Conservation (phyloP, 768 basidiomycete species). For the Baorangia bicolor region DNA sequence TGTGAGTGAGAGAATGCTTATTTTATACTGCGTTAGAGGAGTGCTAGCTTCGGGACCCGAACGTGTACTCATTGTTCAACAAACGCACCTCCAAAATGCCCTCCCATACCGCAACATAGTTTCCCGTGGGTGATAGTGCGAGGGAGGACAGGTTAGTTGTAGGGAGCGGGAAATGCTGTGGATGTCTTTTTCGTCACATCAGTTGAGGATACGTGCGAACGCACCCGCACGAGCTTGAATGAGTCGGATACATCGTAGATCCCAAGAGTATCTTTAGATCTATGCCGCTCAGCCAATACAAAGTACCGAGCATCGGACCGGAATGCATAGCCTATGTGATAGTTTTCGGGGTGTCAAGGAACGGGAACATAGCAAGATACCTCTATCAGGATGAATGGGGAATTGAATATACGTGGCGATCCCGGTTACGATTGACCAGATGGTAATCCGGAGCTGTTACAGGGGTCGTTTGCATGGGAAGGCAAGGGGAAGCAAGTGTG, state of each 20-base stretch:
- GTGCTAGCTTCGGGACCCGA: not conserved
- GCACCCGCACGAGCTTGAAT: slow-evolving; percentile 72
- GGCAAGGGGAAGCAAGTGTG: slow-evolving; percentile 17
- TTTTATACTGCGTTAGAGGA: slow-evolving; percentile 61
- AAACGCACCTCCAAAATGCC: slow-evolving; percentile 72
- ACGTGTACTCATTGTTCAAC: not conserved
- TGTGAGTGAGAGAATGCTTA: slow-evolving; percentile 65
- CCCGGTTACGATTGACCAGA: slow-evolving; percentile 81
- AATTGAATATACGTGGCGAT: slow-evolving; percentile 82
- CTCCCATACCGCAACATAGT: slow-evolving; percentile 80
- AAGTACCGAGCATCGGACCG: slow-evolving; percentile 82
- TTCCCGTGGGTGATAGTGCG: slow-evolving; percentile 73
- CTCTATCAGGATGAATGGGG: slow-evolving; percentile 78
- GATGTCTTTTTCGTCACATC: slow-evolving; percentile 17
- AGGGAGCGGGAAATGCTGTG: slow-evolving; percentile 80
- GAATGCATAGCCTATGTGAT: slow-evolving; percentile 65
- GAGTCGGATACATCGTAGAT: slow-evolving; percentile 74
- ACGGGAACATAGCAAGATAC: slow-evolving; percentile 34
- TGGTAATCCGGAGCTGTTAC: slow-evolving; percentile 73
- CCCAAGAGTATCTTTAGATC: slow-evolving; percentile 84
- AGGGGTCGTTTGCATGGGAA: slow-evolving; percentile 1
- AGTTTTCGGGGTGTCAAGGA: not conserved
- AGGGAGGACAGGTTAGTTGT: slow-evolving; percentile 72
- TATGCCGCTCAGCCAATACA: slow-evolving; percentile 83
- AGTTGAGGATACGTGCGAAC: slow-evolving; percentile 1